phyloP scores from a whole-genome alignment of 2,329 filamentous ascomycete species.

The Xylariales sp. region DNA sequence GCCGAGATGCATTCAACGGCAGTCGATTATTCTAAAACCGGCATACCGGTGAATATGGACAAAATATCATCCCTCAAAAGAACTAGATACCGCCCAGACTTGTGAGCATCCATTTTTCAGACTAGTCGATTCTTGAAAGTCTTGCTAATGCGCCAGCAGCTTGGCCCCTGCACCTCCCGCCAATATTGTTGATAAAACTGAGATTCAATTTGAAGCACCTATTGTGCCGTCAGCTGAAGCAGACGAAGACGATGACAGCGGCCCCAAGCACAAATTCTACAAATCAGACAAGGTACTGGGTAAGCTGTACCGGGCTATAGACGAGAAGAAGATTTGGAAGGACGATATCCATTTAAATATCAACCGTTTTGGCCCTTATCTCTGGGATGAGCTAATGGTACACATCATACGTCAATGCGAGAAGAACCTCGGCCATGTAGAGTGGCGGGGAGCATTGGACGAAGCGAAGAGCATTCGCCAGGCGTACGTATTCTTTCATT shows the following conservation, averaged over 20 bases:
- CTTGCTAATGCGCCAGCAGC: conserved; percentile 45
- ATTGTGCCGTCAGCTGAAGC: conserved; percentile 51
- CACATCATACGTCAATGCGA: conserved; percentile 47
- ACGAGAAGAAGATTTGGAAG: conserved; percentile 75
- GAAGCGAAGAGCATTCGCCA: conserved; percentile 59
- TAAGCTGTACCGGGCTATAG: conserved; percentile 75
- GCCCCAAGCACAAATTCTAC: conserved; percentile 68
- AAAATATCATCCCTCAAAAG: conserved; percentile 55
- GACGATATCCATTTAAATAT: conserved; percentile 57
- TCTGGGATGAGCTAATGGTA: conserved; percentile 59
- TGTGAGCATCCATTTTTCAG: conserved; percentile 55
- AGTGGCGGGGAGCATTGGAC: conserved; percentile 51
- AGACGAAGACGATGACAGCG: conserved; percentile 60
- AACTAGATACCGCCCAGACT: conserved; percentile 61
- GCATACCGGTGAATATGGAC: conserved; percentile 65
- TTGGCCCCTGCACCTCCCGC: conserved; percentile 60
- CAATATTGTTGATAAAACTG: conserved; percentile 58
- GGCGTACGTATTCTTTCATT: conserved; percentile 53
- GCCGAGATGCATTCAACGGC: conserved; percentile 76
- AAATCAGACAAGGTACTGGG: conserved; percentile 76
- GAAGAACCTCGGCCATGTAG: conserved; percentile 45
- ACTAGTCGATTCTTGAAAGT: not conserved
- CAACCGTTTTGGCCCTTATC: conserved; percentile 46
- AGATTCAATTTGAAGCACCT: conserved; percentile 54
- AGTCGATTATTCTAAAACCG: conserved; percentile 82